A percentile compares a stretch with the other conserved stretches of the same genome.
phyloP scores from a whole-genome alignment of 2,329 filamentous ascomycete genomes.

The Pseudocercospora musae region DNA sequence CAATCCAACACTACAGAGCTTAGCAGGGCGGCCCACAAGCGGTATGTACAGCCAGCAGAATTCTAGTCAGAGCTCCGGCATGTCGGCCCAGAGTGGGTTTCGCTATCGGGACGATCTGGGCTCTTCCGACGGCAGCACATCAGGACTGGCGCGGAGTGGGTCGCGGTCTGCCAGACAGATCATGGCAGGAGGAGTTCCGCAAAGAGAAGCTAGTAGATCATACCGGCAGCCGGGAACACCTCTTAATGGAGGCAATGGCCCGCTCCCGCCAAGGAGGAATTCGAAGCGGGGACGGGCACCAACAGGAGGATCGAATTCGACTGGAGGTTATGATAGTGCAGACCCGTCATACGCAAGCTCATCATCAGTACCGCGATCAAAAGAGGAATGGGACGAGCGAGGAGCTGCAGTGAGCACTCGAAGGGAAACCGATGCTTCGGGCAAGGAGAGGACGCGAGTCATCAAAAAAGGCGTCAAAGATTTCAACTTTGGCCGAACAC shows the following conservation, averaged over 20 bases:
- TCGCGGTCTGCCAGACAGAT: constrained; percentile 59
- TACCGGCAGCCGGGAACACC: constrained; percentile 60
- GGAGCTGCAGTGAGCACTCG: constrained; percentile 83
- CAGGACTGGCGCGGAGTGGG: constrained; percentile 58
- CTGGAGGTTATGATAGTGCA: constrained; percentile 23
- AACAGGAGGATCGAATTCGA: constrained; percentile 23
- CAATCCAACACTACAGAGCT: constrained; percentile 31
- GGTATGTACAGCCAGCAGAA: constrained; percentile 50
- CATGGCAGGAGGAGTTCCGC: constrained; percentile 58
- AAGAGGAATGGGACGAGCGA: constrained; percentile 90
- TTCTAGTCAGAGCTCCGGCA: constrained; percentile 44
- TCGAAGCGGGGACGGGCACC: constrained; percentile 58
- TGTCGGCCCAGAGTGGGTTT: constrained; percentile 40
- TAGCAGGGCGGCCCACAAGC: constrained; percentile 40
- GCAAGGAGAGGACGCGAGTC: constrained; percentile 73
- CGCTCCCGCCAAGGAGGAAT: constrained; percentile 69
- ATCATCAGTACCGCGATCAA: constrained; percentile 60
- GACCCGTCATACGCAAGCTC: constrained; percentile 35
- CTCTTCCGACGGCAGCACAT: constrained; percentile 37
- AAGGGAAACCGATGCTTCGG: constrained; percentile 74
- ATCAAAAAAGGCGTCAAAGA: constrained; percentile 97
- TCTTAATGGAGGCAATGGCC: constrained; percentile 49
- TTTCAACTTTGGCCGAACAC: constrained; percentile 84
- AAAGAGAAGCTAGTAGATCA: constrained; percentile 65
- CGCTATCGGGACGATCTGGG: constrained; percentile 47